phyloP scores from a whole-genome alignment of 164 flowering plant species.

The Tetracentron sinense region DNA sequence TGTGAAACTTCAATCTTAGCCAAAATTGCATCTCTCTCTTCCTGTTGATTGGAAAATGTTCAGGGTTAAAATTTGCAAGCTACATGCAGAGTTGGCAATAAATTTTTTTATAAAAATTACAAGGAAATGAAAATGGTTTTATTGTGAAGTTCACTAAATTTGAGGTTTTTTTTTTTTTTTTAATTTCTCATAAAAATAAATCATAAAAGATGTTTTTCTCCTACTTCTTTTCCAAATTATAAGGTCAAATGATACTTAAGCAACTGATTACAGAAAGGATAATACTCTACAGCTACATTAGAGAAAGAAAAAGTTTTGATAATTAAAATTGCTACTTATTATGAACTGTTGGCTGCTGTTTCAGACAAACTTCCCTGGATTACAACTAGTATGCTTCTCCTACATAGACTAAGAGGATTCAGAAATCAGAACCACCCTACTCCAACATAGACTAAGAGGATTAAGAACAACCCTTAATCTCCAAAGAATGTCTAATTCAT shows the following conservation, averaged over 20 bases:
- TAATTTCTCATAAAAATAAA: not conserved
- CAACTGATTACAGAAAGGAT: not conserved
- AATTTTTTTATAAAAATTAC: no score
- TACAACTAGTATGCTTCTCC: no score
- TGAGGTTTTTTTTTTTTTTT: not conserved
- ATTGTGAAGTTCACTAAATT: no score
- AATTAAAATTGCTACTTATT: not conserved
- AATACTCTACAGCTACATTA: not conserved
- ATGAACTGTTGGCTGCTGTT: not conserved
- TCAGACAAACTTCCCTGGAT: not conserved
- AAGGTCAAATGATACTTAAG: not conserved
- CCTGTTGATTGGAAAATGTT: constrained; percentile 40
- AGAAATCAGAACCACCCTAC: no score
- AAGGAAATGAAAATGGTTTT: no score
- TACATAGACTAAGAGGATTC: not conserved
- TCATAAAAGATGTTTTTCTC: no score
- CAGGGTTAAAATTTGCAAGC: not conserved
- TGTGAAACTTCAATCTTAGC: constrained; percentile 95
- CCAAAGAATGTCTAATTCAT: not conserved
- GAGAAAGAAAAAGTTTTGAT: not conserved
- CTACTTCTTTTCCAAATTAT: not conserved
- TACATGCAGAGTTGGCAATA: not conserved
- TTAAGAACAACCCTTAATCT: not conserved
- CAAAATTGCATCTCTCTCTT: constrained; percentile 91
- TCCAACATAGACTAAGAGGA: no score